A percentile compares a stretch with the other conserved stretches of the same genome.
Evolutionary conservation across 805 yeast genomes (phyloP).

Genomic region (Ogataea nitratoaversa): DNA sequence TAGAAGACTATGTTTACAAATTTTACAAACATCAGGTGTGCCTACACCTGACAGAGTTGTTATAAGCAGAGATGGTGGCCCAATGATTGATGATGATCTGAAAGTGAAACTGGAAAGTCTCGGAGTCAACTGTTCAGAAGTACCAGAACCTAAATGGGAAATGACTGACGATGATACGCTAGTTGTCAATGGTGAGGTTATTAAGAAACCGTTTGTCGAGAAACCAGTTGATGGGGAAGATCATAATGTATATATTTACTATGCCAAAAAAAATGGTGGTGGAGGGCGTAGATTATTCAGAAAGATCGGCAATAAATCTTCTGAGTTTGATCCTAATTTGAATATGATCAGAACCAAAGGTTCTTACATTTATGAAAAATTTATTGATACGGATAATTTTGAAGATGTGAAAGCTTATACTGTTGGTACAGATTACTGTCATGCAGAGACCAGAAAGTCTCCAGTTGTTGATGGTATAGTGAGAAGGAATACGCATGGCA

Average conservation of each 20-base stretch:
- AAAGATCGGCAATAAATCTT: slow-evolving; percentile 94
- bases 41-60: slow-evolving; percentile 87
- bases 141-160: slow-evolving; percentile 72
- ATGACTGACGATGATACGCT: slow-evolving; percentile 88
- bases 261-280: slow-evolving; percentile 85
- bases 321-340: slow-evolving; percentile 87
- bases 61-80: slow-evolving; percentile 96
- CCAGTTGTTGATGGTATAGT: slow-evolving; percentile 99
- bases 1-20: slow-evolving; percentile 77
- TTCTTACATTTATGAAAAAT: slow-evolving; percentile 85
- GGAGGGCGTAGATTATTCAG: slow-evolving; percentile 95
- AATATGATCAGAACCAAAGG: slow-evolving; percentile 79
- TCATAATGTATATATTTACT: slow-evolving; percentile 92
- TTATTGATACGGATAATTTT: slow-evolving; percentile 96
- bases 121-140: slow-evolving; percentile 49
- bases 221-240: slow-evolving; percentile 99
- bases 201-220: slow-evolving; percentile 92
- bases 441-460: slow-evolving; percentile 96
- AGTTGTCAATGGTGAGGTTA: slow-evolving; percentile 63
- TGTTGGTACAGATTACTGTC: slow-evolving; percentile 86
- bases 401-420: slow-evolving; percentile 99
- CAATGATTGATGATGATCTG: slow-evolving; percentile 69
- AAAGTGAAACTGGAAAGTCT: slow-evolving; percentile 52
- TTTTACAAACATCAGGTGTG: slow-evolving; percentile 76
- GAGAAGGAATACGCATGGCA: slow-evolving; percentile 94